Evolutionary conservation across 2,329 filamentous ascomycete genomes (phyloP).

Genomic region (Trichoderma atrobrunneum): DNA sequence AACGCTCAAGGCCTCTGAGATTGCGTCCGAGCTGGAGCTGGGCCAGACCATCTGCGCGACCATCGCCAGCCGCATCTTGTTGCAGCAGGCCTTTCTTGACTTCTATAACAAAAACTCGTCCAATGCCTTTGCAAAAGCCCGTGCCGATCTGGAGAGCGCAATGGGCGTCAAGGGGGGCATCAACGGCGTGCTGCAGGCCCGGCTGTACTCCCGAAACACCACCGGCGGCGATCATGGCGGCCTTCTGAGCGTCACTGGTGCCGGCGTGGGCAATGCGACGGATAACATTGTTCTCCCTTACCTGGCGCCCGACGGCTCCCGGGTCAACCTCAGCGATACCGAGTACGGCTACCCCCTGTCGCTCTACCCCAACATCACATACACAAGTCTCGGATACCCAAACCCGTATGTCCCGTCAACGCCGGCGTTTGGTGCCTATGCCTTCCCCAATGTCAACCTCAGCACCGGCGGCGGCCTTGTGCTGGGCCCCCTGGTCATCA

Average conservation of each 20-base stretch:
- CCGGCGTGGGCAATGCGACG: slow-evolving; percentile 34
- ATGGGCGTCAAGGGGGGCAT: slow-evolving; percentile 57
- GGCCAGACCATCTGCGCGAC: slow-evolving; percentile 72
- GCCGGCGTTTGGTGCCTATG: slow-evolving; percentile 44
- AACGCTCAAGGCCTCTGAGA: slow-evolving; percentile 79
- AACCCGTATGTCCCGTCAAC: slow-evolving; percentile 43
- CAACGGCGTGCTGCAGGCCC: slow-evolving; percentile 63
- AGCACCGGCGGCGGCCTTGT: slow-evolving; percentile 59
- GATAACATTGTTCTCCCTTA: slow-evolving; percentile 61
- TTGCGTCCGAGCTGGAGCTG: slow-evolving; percentile 74
- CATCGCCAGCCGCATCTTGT: slow-evolving; percentile 63
- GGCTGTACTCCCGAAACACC: slow-evolving; percentile 67
- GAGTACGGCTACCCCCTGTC: slow-evolving; percentile 65
- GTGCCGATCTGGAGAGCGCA: slow-evolving; percentile 67
- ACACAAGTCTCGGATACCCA: slow-evolving; percentile 44
- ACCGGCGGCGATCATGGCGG: slow-evolving; percentile 46
- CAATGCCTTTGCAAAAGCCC: slow-evolving; percentile 59
- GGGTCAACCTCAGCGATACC: slow-evolving; percentile 59
- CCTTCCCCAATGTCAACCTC: slow-evolving; percentile 51
- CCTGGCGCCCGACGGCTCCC: slow-evolving; percentile 52
- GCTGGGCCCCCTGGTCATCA: slow-evolving; percentile 71
- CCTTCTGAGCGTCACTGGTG: slow-evolving; percentile 63
- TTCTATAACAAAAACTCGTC: slow-evolving; percentile 55
- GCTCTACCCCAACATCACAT: slow-evolving; percentile 79
- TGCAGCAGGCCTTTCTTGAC: slow-evolving; percentile 51